Percentiles rank a stretch among this genome's conserved stretches.
phyloP scores from a whole-genome alignment of 2,329 filamentous ascomycete genomes.

The Fusarium bactridioides region DNA sequence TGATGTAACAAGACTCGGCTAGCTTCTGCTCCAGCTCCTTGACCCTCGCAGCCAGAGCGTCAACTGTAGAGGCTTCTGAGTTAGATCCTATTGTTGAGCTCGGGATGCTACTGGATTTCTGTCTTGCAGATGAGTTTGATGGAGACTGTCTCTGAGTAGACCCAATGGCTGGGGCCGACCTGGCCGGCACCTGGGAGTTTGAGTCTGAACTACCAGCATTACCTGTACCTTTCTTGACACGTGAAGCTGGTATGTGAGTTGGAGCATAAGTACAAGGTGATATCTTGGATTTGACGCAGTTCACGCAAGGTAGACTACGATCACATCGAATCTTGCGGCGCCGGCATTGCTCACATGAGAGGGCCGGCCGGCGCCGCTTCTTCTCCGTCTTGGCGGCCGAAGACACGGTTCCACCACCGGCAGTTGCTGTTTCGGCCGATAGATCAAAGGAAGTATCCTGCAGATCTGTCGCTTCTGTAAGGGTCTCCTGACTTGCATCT shows the following conservation, averaged over 20 bases:
- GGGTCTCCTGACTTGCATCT: slow-evolving; percentile 6
- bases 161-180: slow-evolving; percentile 25
- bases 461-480: not conserved
- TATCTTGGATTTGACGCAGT: slow-evolving; percentile 65
- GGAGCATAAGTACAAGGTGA: slow-evolving; percentile 62
- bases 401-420: slow-evolving; percentile 3
- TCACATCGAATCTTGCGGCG: slow-evolving; percentile 70
- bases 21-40: slow-evolving; percentile 55
- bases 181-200: slow-evolving; percentile 27
- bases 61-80: slow-evolving; percentile 40
- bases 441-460: slow-evolving; percentile 3
- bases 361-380: slow-evolving; percentile 51
- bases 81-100: slow-evolving; percentile 40
- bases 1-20: slow-evolving; percentile 40
- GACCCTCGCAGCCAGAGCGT: slow-evolving; percentile 50
- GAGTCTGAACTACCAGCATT: not conserved
- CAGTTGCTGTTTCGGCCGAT: not conserved
- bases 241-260: slow-evolving; percentile 45
- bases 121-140: not conserved
- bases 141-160: slow-evolving; percentile 2
- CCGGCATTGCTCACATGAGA: slow-evolving; percentile 66
- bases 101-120: slow-evolving; percentile 35
- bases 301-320: slow-evolving; percentile 64
- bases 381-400: slow-evolving; percentile 40
- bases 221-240: slow-evolving; percentile 28